Conservation (phyloP, 345 rosid species). For the Erucastrum elatum region DNA sequence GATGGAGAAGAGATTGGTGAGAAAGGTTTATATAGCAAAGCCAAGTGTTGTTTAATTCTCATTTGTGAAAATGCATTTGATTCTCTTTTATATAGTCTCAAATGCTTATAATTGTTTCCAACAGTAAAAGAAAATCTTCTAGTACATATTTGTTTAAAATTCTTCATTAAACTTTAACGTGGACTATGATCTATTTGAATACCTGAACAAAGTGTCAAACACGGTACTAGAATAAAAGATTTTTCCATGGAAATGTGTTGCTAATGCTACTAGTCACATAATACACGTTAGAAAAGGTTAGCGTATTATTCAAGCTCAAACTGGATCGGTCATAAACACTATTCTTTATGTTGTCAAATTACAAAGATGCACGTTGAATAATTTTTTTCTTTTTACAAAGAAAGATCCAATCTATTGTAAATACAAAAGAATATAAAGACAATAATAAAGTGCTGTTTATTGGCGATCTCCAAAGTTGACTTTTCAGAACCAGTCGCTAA, state of each 20-base stretch:
- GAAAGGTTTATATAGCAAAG: background rate
- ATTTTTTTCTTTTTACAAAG: background rate
- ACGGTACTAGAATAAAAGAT: constrained; percentile 1
- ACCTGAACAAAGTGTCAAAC: constrained; percentile 21
- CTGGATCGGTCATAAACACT: constrained; percentile 9
- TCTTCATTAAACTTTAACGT: background rate
- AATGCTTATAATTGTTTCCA: background rate
- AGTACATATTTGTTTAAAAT: background rate
- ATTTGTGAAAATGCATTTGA: background rate
- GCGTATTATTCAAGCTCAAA: constrained; percentile 21
- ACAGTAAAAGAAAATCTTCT: background rate
- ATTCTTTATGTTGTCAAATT: constrained; percentile 21
- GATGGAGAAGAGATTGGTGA: background rate
- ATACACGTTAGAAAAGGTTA: background rate
- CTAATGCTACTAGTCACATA: background rate
- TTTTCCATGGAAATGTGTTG: background rate
- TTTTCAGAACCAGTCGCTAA: constrained; percentile 23
- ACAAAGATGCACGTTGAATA: constrained; percentile 36
- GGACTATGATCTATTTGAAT: background rate
- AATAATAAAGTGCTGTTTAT: constrained; percentile 23
- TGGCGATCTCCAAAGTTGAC: constrained; percentile 39
- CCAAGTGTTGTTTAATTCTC: background rate
- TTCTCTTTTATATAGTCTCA: background rate
- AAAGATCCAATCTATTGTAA: background rate
- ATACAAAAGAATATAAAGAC: constrained; percentile 17